These are phyloP conservation scores for Strobilomyces confusus DNA, from an alignment of 768 basidiomycete genomes.

Conservation along the genomic window DNA sequence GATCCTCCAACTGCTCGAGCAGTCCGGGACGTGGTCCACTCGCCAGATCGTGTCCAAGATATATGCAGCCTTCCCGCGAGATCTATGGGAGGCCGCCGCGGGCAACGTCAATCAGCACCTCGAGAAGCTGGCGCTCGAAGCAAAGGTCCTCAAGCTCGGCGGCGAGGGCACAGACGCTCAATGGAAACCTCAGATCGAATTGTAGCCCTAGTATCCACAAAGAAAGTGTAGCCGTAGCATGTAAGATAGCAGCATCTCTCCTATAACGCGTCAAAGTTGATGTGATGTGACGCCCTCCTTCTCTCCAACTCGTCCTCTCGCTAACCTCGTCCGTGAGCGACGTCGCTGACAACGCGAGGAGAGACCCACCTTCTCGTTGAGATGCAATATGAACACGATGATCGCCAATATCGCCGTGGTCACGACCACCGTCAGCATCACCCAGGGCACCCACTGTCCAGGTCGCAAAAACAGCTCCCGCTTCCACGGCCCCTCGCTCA, in stretches of 20 bases:
- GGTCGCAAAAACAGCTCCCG: conserved; percentile 88
- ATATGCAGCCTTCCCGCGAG: conserved; percentile 69
- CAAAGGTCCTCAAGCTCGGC: conserved; percentile 44
- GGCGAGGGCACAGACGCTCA: conserved; percentile 49
- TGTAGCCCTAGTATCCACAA: background rate
- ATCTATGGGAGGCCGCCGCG: conserved; percentile 71
- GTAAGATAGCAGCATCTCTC: conserved; percentile 12
- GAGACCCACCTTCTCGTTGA: conserved; percentile 82
- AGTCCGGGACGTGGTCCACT: conserved; percentile 47
- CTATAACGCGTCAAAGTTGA: conserved; percentile 94
- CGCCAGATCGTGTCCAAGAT: conserved; percentile 62
- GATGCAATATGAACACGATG: conserved; percentile 82
- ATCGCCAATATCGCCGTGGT: conserved; percentile 70
- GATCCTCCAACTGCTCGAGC: conserved; percentile 52
- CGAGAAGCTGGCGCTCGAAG: conserved; percentile 66
- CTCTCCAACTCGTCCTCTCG: conserved; percentile 92
- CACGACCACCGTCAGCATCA: conserved; percentile 80
- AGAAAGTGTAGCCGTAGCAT: conserved; percentile 11
- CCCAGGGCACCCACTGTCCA: conserved; percentile 97
- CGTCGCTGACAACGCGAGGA: background rate
- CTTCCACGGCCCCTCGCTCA: conserved; percentile 63
- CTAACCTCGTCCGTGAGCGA: conserved; percentile 36
- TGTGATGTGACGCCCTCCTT: conserved; percentile 84
- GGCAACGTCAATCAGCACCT: conserved; percentile 67
- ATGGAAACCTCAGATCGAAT: conserved; percentile 39